phyloP scores from a whole-genome alignment of 345 rosid species.

The Tarenaya hassleriana region DNA sequence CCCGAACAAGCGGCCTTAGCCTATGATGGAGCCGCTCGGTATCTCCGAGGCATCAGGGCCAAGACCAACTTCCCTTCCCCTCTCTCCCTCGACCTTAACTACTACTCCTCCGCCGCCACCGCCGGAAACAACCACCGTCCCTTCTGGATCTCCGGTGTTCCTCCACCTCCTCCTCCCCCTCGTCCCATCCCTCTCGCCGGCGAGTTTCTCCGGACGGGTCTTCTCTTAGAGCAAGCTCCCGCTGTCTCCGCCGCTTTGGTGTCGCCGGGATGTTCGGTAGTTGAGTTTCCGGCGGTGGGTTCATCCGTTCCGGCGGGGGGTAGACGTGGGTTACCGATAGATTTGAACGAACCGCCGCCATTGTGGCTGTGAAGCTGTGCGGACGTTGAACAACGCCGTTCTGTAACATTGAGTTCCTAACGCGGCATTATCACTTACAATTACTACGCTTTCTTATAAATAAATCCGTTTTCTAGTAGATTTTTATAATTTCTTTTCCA shows the following conservation, averaged over 20 bases:
- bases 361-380: slow-evolving; percentile 53
- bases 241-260: slow-evolving; percentile 11
- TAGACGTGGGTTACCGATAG: slow-evolving; percentile 73
- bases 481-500: no score
- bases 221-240: slow-evolving; percentile 38
- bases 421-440: no score
- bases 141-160: slow-evolving; percentile 31
- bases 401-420: no score
- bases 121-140: slow-evolving; percentile 22
- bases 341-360: slow-evolving; percentile 96
- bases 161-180: slow-evolving; percentile 16
- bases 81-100: slow-evolving; percentile 61
- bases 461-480: no score
- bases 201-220: slow-evolving; percentile 56
- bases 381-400: slow-evolving; percentile 15
- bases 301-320: slow-evolving; percentile 21
- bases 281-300: slow-evolving; percentile 17
- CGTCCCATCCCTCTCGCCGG: slow-evolving; percentile 31
- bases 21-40: slow-evolving; percentile 86
- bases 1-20: slow-evolving; percentile 97
- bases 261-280: slow-evolving; percentile 5
- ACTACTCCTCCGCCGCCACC: slow-evolving; percentile 27
- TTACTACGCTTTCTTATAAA: no score
- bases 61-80: slow-evolving; percentile 88
- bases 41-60: slow-evolving; percentile 86